phyloP scores from a whole-genome alignment of 129 eudicot species.

The Kitagawia praeruptora region DNA sequence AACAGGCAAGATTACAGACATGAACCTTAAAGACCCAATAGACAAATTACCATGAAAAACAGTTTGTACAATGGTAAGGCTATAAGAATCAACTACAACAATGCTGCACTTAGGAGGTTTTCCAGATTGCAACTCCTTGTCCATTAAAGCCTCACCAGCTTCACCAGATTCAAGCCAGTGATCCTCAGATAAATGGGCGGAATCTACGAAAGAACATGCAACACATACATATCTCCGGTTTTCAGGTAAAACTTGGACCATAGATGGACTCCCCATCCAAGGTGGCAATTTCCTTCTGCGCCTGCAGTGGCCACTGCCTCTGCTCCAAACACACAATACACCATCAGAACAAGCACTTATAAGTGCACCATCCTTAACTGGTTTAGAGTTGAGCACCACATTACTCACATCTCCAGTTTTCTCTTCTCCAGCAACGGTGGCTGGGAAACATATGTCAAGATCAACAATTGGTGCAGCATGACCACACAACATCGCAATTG shows the following conservation, averaged over 20 bases:
- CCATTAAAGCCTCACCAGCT: constrained; percentile 24
- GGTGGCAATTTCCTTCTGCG: constrained; percentile 94
- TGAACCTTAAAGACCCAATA: constrained; percentile 66
- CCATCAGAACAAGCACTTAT: constrained; percentile 97
- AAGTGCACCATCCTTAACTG: constrained; percentile 63
- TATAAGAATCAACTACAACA: constrained; percentile 73
- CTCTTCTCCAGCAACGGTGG: constrained; percentile 49
- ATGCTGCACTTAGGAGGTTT: constrained; percentile 56
- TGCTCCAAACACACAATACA: constrained; percentile 89
- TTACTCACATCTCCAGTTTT: constrained; percentile 31
- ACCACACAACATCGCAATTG: constrained; percentile 85
- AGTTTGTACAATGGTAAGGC: constrained; percentile 69
- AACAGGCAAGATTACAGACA: constrained; percentile 50
- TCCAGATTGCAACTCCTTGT: constrained; percentile 32
- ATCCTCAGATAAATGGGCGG: constrained; percentile 29
- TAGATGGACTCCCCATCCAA: constrained; percentile 86
- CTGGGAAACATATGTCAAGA: constrained; percentile 78
- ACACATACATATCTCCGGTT: constrained; percentile 84
- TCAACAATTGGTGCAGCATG: constrained; percentile 85
- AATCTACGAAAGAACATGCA: constrained; percentile 46
- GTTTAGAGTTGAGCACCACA: constrained; percentile 33
- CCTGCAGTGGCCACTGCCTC: constrained; percentile 88
- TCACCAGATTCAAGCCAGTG: constrained; percentile 35
- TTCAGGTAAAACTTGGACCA: constrained; percentile 62
- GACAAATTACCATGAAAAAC: constrained; percentile 70